Evolutionary conservation across 768 basidiomycete species (phyloP).

Genomic region (Rhizopogon vinicolor): DNA sequence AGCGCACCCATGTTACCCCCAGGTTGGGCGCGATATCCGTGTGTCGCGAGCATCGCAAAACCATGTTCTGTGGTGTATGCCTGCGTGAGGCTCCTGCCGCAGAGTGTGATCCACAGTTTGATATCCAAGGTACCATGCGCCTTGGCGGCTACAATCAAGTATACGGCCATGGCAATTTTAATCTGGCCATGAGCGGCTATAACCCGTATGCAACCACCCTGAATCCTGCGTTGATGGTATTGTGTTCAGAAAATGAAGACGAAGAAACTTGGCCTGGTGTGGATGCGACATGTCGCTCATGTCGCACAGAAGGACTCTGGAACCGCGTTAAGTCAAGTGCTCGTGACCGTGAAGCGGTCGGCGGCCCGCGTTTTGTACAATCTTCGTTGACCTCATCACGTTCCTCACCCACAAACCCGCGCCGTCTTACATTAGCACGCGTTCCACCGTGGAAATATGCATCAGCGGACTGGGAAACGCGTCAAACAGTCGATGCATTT

Average conservation of each 20-base stretch:
- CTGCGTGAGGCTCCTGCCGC: slow-evolving; percentile 54
- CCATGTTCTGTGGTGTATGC: slow-evolving; percentile 64
- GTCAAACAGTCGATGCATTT: slow-evolving; percentile 66
- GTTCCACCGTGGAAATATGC: slow-evolving; percentile 23
- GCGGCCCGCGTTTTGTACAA: slow-evolving; percentile 35
- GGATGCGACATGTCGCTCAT: slow-evolving; percentile 63
- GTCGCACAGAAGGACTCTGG: slow-evolving; percentile 66
- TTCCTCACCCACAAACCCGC: slow-evolving; percentile 10
- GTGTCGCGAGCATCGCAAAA: slow-evolving; percentile 63
- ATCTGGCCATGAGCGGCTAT: slow-evolving; percentile 19
- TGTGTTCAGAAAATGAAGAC: slow-evolving; percentile 68
- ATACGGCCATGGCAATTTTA: slow-evolving; percentile 18
- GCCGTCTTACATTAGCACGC: slow-evolving; percentile 12
- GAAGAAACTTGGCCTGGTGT: slow-evolving; percentile 61
- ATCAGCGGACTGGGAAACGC: slow-evolving; percentile 59
- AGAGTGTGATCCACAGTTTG: slow-evolving; percentile 33
- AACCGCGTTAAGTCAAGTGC: slow-evolving; percentile 43
- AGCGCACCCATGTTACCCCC: slow-evolving; percentile 38
- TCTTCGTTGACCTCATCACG: slow-evolving; percentile 7
- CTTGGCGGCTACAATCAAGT: slow-evolving; percentile 29
- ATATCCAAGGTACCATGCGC: slow-evolving; percentile 25
- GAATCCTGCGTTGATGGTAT: slow-evolving; percentile 32
- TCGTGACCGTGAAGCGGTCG: slow-evolving; percentile 53
- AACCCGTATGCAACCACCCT: slow-evolving; percentile 18
- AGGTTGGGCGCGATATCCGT: slow-evolving; percentile 43